Base-by-base conservation (phyloP, 495 filamentous ascomycete species). In the Penicillium lividum region DNA sequence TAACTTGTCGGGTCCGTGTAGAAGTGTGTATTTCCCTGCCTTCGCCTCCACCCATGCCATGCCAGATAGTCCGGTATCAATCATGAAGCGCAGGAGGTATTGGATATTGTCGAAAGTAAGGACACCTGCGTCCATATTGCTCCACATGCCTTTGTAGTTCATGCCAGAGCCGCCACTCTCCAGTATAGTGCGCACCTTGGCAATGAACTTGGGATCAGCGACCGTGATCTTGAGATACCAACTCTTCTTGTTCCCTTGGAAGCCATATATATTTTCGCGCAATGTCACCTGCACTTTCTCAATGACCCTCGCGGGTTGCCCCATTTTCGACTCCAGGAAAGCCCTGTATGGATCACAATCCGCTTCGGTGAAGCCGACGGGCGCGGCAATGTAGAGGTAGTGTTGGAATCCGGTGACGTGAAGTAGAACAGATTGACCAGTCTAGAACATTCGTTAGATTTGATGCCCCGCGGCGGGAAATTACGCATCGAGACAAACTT, bases 1-100 rank as follows among this genome's bases (percentile, higher is more conserved):
- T 29, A 93, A 85, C 51, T 84, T 81, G 49, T 90, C 80, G 48
- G 72, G 58, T 4, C 75, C 59, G 0, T 77, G 56, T 22, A 95
- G 72, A 55, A 96, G 75, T 30, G 77, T 73, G 73, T 96, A 99
- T 63, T 85, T 84, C 25, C 77, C 79, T 0, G 88, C 82, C 44
- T 89, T 86, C 8, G 87, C 91, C 73, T 96, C 91, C 2, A 98
- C 91, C 94, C 94, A 99, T 4, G 92, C 92, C 94, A 99, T 99
- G 42, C 94, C 94, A 18, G 87, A 79, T 38, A 98, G 87, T 57
- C 90, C 88, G 50, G 87, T 91, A 69, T 99, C 94, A 51, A 99
- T 93, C 94, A 99, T 98, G 72, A 98, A 98, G 59, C 94, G 82
- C 63, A 98, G 71, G 5, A 99, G 82, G 65, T 97, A 99, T 77